These are phyloP conservation scores for Chlamydomonas sp. DNA, from an alignment of 139 green algal species.

Conservation along the genomic window DNA sequence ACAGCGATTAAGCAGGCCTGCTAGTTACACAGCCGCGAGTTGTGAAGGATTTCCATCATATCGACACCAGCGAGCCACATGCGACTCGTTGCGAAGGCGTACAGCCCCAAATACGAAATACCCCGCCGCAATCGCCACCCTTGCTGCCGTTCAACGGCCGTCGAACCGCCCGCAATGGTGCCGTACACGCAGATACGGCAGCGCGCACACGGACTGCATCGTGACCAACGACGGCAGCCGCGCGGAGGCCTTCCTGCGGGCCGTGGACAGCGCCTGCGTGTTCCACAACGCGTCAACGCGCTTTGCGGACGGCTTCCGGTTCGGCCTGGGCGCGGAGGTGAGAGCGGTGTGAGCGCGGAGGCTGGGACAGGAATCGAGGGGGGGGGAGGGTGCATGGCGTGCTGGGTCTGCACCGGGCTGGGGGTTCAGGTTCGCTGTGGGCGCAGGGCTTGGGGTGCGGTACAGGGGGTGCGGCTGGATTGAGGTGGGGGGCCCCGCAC, in stretches of 20 bases:
- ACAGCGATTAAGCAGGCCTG: no score
- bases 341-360: conserved; percentile 11
- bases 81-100: no score
- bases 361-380: no score
- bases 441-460: no score
- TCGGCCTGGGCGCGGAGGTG: conserved; percentile 93
- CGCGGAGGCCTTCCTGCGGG: conserved; percentile 87
- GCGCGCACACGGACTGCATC: conserved; percentile 89
- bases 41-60: no score
- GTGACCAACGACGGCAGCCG: conserved; percentile 75
- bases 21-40: no score
- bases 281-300: conserved; percentile 96
- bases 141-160: no score
- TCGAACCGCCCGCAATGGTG: conserved; percentile 48
- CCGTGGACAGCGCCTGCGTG: conserved; percentile 95
- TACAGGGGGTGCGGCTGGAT: no score
- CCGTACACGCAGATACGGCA: conserved; percentile 85
- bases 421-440: no score
- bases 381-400: background rate
- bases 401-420: background rate
- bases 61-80: no score
- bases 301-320: conserved; percentile 97
- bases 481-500: no score
- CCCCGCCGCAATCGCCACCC: background rate
- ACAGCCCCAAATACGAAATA: background rate